These are phyloP conservation scores for Coemansia sp. DNA, from an alignment of 192 early-diverging fungal species.

Conservation along the genomic window DNA sequence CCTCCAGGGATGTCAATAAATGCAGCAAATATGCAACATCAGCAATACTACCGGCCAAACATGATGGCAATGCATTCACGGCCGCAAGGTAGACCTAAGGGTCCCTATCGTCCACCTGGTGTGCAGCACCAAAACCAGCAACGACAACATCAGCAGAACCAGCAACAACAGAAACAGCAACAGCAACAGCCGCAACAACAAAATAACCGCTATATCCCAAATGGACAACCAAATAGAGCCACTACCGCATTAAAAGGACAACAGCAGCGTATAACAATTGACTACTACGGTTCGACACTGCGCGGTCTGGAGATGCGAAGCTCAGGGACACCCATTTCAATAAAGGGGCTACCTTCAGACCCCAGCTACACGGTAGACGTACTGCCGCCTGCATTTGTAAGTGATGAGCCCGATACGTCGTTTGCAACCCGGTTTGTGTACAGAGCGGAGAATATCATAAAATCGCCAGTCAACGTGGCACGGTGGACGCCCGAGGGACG, in stretches of 20 bases:
- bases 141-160: too few relatives aligned
- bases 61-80: not conserved
- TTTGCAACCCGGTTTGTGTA: conserved; percentile 41
- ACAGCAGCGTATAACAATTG: conserved; percentile 90
- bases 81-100: not conserved
- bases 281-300: conserved; percentile 83
- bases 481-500: conserved; percentile 97
- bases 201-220: not conserved
- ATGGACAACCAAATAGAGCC: not conserved
- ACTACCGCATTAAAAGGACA: conserved; percentile 75
- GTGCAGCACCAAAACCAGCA: not conserved
- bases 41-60: not conserved
- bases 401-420: conserved; percentile 38
- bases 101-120: not conserved
- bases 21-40: conserved; percentile 1
- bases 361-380: conserved; percentile 51
- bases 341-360: conserved; percentile 31
- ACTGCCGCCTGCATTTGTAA: conserved; percentile 58
- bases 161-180: not conserved
- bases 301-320: conserved; percentile 61
- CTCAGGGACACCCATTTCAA: conserved; percentile 12
- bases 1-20: not conserved
- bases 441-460: conserved; percentile 79
- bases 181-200: not conserved
- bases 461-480: conserved; percentile 89